Conservation (phyloP, 192 early-diverging fungal genomes). For the Backusella morwellensis region DNA sequence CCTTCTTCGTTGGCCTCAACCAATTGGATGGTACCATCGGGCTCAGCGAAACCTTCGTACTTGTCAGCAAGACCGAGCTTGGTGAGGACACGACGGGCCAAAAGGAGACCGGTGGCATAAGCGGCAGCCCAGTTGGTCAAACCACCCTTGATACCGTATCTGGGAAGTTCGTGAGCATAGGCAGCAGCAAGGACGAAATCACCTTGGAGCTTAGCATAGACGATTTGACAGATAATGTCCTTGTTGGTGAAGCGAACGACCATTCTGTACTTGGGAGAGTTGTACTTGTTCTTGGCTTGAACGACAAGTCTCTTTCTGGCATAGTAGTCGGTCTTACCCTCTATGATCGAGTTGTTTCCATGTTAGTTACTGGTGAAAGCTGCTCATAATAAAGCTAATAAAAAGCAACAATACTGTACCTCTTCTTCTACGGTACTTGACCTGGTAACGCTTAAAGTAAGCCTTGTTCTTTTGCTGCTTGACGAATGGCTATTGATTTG, state of each 20-base stretch:
- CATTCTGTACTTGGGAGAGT: conserved; percentile 99
- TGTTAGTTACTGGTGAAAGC: not conserved
- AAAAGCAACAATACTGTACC: conserved; percentile 58
- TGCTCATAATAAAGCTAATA: not conserved
- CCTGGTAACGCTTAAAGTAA: conserved; percentile 99
- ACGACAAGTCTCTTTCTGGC: conserved; percentile 95
- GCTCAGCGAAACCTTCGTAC: conserved; percentile 92
- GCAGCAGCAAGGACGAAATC: conserved; percentile 93
- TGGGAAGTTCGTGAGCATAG: conserved; percentile 95
- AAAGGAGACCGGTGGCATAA: conserved; percentile 95
- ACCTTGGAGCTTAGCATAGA: conserved; percentile 97
- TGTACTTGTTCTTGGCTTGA: conserved; percentile 99
- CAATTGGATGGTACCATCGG: conserved; percentile 84
- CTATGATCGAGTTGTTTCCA: conserved; percentile 39
- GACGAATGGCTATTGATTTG: conserved; percentile 32
- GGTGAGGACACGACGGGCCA: conserved; percentile 91
- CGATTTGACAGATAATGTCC: conserved; percentile 94
- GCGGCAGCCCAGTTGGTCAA: conserved; percentile 99
- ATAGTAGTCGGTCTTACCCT: conserved; percentile 99
- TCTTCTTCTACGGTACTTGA: conserved; percentile 98
- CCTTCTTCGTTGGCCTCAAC: conserved; percentile 90
- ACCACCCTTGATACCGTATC: conserved; percentile 95
- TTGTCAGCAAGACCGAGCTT: conserved; percentile 94
- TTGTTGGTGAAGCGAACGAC: conserved; percentile 99
- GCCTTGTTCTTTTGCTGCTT: conserved; percentile 55